These are phyloP conservation scores for Plicaturopsis crispa DNA, from an alignment of 768 basidiomycete genomes.

Conservation along the genomic window DNA sequence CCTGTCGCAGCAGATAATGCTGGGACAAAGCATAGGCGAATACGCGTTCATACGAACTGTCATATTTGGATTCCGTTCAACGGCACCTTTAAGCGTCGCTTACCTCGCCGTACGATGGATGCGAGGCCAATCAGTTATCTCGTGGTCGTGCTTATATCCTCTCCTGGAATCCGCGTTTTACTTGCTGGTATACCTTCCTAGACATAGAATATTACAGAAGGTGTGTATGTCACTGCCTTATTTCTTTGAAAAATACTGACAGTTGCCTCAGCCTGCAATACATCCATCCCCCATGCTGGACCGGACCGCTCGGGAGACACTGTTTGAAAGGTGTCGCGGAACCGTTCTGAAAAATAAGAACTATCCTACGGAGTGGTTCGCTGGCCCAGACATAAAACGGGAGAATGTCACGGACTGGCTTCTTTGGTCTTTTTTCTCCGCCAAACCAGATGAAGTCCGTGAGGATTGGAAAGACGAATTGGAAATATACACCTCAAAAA, in stretches of 20 bases:
- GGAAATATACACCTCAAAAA: constrained; percentile 30
- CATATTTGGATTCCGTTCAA: constrained; percentile 37
- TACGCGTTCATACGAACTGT: constrained; percentile 43
- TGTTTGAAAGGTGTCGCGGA: constrained; percentile 42
- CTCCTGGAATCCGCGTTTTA: constrained; percentile 42
- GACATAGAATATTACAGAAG: constrained; percentile 37
- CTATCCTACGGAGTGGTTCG: constrained; percentile 48
- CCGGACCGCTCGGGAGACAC: constrained; percentile 32
- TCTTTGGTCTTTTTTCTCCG: constrained; percentile 56
- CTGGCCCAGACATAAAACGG: constrained; percentile 27
- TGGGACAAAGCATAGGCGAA: constrained; percentile 40
- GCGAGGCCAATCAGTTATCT: constrained; percentile 15
- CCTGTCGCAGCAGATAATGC: constrained; percentile 22
- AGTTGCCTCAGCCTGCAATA: constrained; percentile 20
- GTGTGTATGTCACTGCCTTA: constrained; percentile 22
- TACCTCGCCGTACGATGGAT: constrained; percentile 22
- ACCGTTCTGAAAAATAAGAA: constrained; percentile 14
- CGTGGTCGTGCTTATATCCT: constrained; percentile 25
- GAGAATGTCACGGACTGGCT: constrained; percentile 54
- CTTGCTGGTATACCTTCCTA: constrained; percentile 38
- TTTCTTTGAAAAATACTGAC: neutral
- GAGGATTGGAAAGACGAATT: constrained; percentile 45
- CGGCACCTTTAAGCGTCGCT: constrained; percentile 42
- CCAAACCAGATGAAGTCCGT: constrained; percentile 19
- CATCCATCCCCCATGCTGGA: constrained; percentile 27